Evolutionary conservation across 257 asterid genomes (phyloP).

Genomic region (Solanum arcanum): DNA sequence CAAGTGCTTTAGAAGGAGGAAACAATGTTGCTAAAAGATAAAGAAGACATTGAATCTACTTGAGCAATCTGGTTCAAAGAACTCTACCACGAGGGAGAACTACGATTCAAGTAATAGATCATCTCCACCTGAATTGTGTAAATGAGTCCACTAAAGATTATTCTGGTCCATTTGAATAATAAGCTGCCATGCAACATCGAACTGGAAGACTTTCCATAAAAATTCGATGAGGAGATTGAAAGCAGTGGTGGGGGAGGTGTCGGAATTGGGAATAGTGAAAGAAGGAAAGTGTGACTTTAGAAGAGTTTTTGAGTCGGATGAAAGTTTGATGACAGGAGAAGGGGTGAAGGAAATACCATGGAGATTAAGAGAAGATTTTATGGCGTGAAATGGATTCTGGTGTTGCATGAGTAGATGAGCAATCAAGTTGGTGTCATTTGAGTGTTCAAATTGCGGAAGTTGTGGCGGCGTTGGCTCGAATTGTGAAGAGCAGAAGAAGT

Average conservation of each 20-base stretch:
- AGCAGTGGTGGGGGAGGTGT: conserved; percentile 18
- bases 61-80: too few species aligned
- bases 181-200: conserved; percentile 79
- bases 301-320: conserved; percentile 56
- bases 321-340: conserved; percentile 62
- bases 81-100: too few species aligned
- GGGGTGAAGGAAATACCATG: conserved; percentile 50
- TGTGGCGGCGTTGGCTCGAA: conserved; percentile 9
- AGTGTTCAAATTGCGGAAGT: conserved; percentile 40
- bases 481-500: neutral
- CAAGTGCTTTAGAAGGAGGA: too few species aligned
- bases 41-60: too few species aligned
- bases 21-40: too few species aligned
- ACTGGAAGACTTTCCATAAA: conserved; percentile 64
- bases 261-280: conserved; percentile 31
- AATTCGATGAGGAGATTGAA: conserved; percentile 58
- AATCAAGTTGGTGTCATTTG: conserved; percentile 51
- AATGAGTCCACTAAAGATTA: too few species aligned
- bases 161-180: conserved; percentile 49
- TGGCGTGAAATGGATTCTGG: conserved; percentile 87
- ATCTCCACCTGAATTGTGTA: too few species aligned
- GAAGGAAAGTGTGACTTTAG: conserved; percentile 80
- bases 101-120: too few species aligned
- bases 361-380: conserved; percentile 76
- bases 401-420: conserved; percentile 57